These are phyloP conservation scores for Mortierella sp. DNA, from an alignment of 371 early-diverging fungal species.

Conservation along the genomic window DNA sequence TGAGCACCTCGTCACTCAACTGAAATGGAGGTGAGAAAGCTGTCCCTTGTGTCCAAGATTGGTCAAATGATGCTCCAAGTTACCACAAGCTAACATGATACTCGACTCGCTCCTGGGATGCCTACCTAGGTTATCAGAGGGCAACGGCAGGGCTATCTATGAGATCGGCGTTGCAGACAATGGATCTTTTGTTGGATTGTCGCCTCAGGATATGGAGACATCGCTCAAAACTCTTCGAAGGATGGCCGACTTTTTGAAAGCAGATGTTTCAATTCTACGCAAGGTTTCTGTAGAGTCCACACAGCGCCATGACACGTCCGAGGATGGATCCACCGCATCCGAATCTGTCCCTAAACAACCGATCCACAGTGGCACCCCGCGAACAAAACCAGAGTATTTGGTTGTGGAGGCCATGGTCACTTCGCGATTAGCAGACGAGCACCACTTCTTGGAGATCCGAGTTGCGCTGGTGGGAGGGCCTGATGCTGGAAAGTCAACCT, in stretches of 20 bases:
- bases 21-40: constrained; percentile 87
- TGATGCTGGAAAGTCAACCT: constrained; percentile 88
- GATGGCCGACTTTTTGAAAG: too few species aligned
- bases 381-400: constrained; percentile 46
- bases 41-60: too few species aligned
- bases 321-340: background rate
- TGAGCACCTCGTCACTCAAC: constrained; percentile 89
- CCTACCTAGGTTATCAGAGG: too few species aligned
- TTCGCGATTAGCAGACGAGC: constrained; percentile 63
- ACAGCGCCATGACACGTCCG: constrained; percentile 8
- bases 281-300: constrained; percentile 54
- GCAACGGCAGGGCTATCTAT: too few species aligned
- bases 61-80: too few species aligned
- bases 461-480: constrained; percentile 87
- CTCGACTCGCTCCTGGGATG: too few species aligned
- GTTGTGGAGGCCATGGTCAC: constrained; percentile 77
- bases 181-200: constrained; percentile 81
- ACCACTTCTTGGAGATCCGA: constrained; percentile 80
- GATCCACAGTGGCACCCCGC: constrained; percentile 29
- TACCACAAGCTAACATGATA: too few species aligned
- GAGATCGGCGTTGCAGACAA: constrained; percentile 90
- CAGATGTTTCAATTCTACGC: too few species aligned
- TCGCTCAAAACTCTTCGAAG: constrained; percentile 73
- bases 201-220: constrained; percentile 64
- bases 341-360: constrained; percentile 18